Evolutionary conservation across 2,329 filamentous ascomycete species (phyloP).

Genomic region (Aureobasidium vineae): DNA sequence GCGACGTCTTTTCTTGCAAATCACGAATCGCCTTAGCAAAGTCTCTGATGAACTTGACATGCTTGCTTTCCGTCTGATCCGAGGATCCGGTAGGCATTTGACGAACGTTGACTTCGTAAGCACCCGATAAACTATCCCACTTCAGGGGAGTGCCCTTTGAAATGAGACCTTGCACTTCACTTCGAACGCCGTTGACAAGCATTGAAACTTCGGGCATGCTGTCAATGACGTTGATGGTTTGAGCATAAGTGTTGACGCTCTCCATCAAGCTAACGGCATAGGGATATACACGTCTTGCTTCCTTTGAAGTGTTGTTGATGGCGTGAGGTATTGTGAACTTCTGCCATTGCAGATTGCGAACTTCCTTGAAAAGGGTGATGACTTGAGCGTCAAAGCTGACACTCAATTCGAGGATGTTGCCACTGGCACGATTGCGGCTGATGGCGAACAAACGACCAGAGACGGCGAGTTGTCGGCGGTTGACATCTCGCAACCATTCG

Average conservation of each 20-base stretch:
- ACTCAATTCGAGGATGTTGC: constrained; percentile 79
- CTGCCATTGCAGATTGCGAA: constrained; percentile 91
- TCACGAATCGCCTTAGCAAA: constrained; percentile 85
- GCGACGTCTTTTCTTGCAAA: constrained; percentile 81
- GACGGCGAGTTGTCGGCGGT: constrained; percentile 84
- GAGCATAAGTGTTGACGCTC: constrained; percentile 88
- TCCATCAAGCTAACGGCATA: constrained; percentile 99
- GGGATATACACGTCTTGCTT: constrained; percentile 97
- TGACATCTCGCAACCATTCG: constrained; percentile 89
- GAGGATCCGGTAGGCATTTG: constrained; percentile 56
- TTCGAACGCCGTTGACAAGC: constrained; percentile 85
- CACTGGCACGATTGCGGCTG: constrained; percentile 80
- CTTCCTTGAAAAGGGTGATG: constrained; percentile 98
- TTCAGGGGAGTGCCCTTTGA: constrained; percentile 83
- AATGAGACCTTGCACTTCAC: constrained; percentile 81
- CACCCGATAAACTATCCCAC: constrained; percentile 98
- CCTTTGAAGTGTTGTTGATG: constrained; percentile 93
- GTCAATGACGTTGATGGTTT: constrained; percentile 79
- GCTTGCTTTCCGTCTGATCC: constrained; percentile 75
- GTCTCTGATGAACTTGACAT: constrained; percentile 94
- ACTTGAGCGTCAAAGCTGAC: constrained; percentile 98
- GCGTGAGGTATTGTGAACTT: constrained; percentile 92
- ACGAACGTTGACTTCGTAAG: constrained; percentile 85
- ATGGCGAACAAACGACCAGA: constrained; percentile 91
- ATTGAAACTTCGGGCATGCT: constrained; percentile 86